phyloP scores from a whole-genome alignment of 495 filamentous ascomycete species.

The Chaetomium cochliodes region DNA sequence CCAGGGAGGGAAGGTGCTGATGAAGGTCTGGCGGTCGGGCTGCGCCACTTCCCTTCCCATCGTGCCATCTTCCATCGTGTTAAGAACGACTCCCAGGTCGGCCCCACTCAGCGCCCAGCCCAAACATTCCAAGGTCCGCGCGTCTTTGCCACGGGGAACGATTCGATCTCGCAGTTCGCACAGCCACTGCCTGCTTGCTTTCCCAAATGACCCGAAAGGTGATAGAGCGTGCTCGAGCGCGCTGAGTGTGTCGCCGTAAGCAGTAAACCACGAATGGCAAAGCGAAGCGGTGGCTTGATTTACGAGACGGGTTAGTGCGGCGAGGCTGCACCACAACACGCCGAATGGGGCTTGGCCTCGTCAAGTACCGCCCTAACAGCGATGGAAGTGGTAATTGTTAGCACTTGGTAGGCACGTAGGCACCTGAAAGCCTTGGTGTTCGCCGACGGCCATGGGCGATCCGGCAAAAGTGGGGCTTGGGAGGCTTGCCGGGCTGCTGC shows the following conservation, averaged over 20 bases:
- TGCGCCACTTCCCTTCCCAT: slow-evolving; percentile 9
- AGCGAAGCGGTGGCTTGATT: slow-evolving; percentile 21
- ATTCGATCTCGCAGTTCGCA: background rate
- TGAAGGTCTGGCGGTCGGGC: background rate
- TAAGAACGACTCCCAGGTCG: background rate
- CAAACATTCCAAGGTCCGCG: background rate
- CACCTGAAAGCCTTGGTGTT: slow-evolving; percentile 8
- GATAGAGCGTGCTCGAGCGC: background rate
- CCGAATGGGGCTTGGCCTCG: background rate
- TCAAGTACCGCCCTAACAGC: background rate
- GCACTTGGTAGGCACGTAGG: background rate
- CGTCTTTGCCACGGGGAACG: background rate
- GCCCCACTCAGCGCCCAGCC: background rate
- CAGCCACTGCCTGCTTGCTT: background rate
- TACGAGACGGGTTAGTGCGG: slow-evolving; percentile 4
- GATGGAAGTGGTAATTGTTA: background rate
- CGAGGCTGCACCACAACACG: slow-evolving; percentile 10
- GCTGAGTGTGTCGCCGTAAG: slow-evolving; percentile 7
- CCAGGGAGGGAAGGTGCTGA: background rate
- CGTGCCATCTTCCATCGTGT: slow-evolving; percentile 10
- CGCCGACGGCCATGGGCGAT: slow-evolving; percentile 15
- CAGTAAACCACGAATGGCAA: slow-evolving; percentile 17
- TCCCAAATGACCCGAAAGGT: background rate
- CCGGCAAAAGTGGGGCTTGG: slow-evolving; percentile 7
- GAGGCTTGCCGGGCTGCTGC: slow-evolving; percentile 20